These are phyloP conservation scores for Diospyros kaki DNA, from an alignment of 148 eudicot species.

Conservation along the genomic window DNA sequence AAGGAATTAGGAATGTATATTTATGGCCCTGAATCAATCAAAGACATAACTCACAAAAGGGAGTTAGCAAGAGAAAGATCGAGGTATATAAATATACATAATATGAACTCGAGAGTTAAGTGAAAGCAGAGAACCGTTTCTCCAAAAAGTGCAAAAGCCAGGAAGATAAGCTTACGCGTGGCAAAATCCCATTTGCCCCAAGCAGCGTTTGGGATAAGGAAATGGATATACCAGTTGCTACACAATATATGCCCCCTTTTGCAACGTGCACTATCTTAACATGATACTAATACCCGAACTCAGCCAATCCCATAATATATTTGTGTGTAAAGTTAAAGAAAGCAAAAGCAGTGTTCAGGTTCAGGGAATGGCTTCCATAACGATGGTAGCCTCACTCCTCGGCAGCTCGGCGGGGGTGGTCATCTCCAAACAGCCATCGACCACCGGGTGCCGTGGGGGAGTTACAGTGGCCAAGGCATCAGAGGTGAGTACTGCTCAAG, in stretches of 20 bases:
- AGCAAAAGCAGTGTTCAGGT: not conserved
- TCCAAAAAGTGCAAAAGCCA: conserved; percentile 14
- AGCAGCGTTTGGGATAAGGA: conserved; percentile 38
- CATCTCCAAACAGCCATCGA: conserved; percentile 25
- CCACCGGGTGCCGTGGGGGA: conserved; percentile 26
- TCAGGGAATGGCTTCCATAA: conserved; percentile 57
- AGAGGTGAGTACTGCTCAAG: conserved; percentile 16
- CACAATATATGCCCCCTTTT: too few species aligned
- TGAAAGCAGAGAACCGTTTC: too few species aligned
- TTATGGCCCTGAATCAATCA: too few species aligned
- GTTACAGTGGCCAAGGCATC: conserved; percentile 49
- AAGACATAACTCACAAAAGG: too few species aligned
- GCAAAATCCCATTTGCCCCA: conserved; percentile 34
- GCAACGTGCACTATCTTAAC: not conserved
- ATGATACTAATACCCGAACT: conserved; percentile 8
- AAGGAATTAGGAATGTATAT: too few species aligned
- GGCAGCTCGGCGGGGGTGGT: conserved; percentile 29
- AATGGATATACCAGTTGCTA: conserved; percentile 19
- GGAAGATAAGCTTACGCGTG: conserved; percentile 41
- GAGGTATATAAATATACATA: too few species aligned
- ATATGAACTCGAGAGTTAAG: too few species aligned
- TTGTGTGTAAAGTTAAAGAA: not conserved
- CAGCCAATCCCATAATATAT: too few species aligned
- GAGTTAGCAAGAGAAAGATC: too few species aligned
- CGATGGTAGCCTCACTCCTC: conserved; percentile 54